Conservation (phyloP, 495 filamentous ascomycete genomes). For the Xylaria scruposa region DNA sequence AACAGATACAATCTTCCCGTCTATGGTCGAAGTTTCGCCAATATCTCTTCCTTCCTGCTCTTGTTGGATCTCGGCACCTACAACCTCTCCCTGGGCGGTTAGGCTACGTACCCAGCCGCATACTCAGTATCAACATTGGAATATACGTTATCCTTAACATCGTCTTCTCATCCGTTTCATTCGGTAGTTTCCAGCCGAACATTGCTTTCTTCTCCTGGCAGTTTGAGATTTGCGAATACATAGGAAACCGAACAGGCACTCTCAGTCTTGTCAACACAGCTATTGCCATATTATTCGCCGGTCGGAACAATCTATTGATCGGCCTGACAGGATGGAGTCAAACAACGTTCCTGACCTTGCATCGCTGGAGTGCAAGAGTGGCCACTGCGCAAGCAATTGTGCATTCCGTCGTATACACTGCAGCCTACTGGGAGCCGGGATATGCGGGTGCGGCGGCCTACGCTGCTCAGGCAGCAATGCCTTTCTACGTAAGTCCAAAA, state of each 20-base stretch:
- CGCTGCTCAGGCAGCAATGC: background rate
- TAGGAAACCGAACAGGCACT: conserved; percentile 48
- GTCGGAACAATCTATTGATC: background rate
- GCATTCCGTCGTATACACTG: background rate
- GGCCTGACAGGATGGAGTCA: conserved; percentile 50
- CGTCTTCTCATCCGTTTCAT: background rate
- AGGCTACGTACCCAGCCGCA: background rate
- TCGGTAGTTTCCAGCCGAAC: conserved; percentile 19
- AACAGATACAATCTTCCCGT: background rate
- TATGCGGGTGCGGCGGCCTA: background rate
- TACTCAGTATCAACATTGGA: background rate
- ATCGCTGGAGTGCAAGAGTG: conserved; percentile 55
- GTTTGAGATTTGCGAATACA: conserved; percentile 45
- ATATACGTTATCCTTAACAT: background rate
- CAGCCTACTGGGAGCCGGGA: background rate
- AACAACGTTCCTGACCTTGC: conserved; percentile 51
- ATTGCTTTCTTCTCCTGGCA: conserved; percentile 32
- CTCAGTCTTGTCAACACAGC: conserved; percentile 40
- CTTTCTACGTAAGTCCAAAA: background rate
- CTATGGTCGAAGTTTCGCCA: background rate
- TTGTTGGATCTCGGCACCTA: background rate
- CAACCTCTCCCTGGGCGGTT: background rate
- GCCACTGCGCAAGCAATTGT: conserved; percentile 44
- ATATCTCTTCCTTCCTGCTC: background rate
- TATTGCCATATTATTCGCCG: conserved; percentile 40